A percentile compares a stretch with the other conserved stretches of the same genome.
phyloP scores from a whole-genome alignment of 176 grass and related monocot genomes.

The Coix lacrymajobi region DNA sequence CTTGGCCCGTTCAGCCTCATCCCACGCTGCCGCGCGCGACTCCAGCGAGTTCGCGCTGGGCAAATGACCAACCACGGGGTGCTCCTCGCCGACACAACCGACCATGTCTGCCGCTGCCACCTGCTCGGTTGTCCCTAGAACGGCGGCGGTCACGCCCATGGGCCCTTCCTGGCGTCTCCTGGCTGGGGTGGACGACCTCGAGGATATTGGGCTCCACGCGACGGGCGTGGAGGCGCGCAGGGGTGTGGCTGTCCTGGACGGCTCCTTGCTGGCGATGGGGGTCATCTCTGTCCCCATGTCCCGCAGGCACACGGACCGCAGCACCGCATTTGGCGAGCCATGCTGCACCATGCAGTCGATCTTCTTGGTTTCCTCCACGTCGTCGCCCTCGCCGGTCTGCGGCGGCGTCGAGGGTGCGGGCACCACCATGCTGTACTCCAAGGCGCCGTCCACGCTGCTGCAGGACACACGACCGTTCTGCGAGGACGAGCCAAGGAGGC shows the following conservation, averaged over 20 bases:
- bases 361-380: conserved; percentile 81
- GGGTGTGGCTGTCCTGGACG: conserved; percentile 80
- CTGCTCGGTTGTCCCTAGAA: background rate
- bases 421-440: conserved; percentile 52
- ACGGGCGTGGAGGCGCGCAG: conserved; percentile 74
- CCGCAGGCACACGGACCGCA: conserved; percentile 62
- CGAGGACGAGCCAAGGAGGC: conserved; percentile 54
- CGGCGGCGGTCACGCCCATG: background rate
- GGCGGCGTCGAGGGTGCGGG: conserved; percentile 7
- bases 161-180: conserved; percentile 28
- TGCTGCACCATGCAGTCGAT: conserved; percentile 46
- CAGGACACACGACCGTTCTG: conserved; percentile 83
- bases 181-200: conserved; percentile 60
- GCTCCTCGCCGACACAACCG: conserved; percentile 12
- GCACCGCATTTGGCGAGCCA: conserved; percentile 15
- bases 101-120: background rate
- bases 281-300: conserved; percentile 99
- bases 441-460: conserved; percentile 72
- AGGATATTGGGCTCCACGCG: conserved; percentile 62
- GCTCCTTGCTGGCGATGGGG: conserved; percentile 96
- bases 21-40: conserved; percentile 72
- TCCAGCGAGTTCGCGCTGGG: conserved; percentile 40
- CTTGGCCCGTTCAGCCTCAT: conserved; percentile 80
- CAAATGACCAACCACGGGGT: background rate
- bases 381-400: conserved; percentile 17